Conservation (phyloP, 108 stramenopile species). For the Conticribra weissflogii region DNA sequence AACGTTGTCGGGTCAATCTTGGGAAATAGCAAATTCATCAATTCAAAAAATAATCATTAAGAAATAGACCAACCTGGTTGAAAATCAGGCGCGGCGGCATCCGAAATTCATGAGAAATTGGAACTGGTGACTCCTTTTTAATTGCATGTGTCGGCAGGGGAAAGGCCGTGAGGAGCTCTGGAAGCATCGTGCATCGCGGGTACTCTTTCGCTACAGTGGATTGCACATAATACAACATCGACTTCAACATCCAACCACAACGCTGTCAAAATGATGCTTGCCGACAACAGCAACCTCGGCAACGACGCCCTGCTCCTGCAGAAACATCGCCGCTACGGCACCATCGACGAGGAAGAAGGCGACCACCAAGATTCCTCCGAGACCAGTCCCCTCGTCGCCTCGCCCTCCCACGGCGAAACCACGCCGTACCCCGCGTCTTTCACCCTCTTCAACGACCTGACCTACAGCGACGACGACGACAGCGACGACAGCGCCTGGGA, state of each 20-base stretch:
- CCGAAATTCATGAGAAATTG: too few relatives aligned
- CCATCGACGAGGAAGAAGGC: neutral
- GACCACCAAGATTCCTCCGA: neutral
- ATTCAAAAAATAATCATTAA: too few relatives aligned
- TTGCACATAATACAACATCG: too few relatives aligned
- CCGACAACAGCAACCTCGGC: neutral
- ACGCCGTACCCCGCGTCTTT: constrained; percentile 9
- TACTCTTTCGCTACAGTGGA: too few relatives aligned
- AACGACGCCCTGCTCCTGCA: neutral
- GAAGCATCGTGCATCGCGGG: too few relatives aligned
- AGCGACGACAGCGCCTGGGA: constrained; percentile 10
- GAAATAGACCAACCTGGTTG: too few relatives aligned
- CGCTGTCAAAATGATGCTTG: neutral
- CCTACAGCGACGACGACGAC: constrained; percentile 48
- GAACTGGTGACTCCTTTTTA: too few relatives aligned
- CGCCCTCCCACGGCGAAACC: constrained; percentile 2
- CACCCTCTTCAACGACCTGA: constrained; percentile 37
- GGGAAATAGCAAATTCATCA: too few relatives aligned
- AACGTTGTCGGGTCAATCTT: too few relatives aligned
- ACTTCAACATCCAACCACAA: neutral
- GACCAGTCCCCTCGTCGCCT: constrained; percentile 3
- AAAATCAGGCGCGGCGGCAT: too few relatives aligned
- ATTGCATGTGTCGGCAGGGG: too few relatives aligned
- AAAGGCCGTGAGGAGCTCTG: too few relatives aligned
- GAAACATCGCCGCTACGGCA: neutral